Evolutionary conservation across 2,329 filamentous ascomycete species (phyloP), one percentile per base, ranked within the genome.

Genomic region (Bipolaris victoriae): DNA sequence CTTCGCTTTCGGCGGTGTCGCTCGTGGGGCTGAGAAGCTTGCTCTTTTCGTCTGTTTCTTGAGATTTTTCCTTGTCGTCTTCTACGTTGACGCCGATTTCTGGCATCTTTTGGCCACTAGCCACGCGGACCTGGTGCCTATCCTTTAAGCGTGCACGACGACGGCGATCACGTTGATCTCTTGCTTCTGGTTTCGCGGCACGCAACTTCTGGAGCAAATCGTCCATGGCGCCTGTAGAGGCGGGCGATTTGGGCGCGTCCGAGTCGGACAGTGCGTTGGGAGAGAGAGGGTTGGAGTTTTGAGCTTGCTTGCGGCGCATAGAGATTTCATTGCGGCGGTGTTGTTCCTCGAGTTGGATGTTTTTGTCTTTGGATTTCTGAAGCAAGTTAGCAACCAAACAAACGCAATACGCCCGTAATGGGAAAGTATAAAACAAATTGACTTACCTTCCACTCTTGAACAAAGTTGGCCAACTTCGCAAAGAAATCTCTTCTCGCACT

Each of bases 401-500:
- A 47, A 52, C 1, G 24, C 33, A 46, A 20, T 26, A 15, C 13
- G n/a, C 24, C 13, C 18, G 13, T 15, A 20, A 46, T 29, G 5
- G 36, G 15, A 5, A 29, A 10, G 7, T 39, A 9, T 20, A 24
- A 11, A 20, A 29, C 18, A 13, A 33, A 18, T 29, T 35, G 33
- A 77, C 83, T 67, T 72, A 87, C 85, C 82, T 94, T 97, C 91
- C 95, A 99, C 76, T 98, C 95, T 31, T 83, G 81, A 67, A 99
- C 86, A 80, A 99, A 99, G 52, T 87, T 83, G 18, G 94, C 92
- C 68, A 99, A 84, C 81, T 98, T 98, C 63, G 89, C 82, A 74
- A 99, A 99, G 84, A 99, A 99, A 67, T 97, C 93, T 61, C 95
- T 86, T 55, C 93, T 85, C n/a, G 93, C 90, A 70, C 92, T 96